Percentiles rank a stretch among this genome's conserved stretches.
Conservation (phyloP, 2,329 filamentous ascomycete genomes). For the Aspergillus sergii region DNA sequence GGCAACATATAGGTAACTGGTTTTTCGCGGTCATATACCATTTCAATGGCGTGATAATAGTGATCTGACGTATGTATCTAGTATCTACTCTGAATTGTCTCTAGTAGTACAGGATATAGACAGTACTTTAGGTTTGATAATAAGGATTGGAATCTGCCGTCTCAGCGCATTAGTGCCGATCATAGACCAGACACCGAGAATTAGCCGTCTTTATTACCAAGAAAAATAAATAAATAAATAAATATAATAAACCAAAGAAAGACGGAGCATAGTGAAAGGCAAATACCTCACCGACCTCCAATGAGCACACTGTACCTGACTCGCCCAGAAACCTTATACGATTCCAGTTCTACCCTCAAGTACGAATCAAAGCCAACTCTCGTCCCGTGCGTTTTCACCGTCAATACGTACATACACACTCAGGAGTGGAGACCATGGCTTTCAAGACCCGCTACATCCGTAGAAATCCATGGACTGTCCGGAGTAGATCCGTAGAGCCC, state of each 20-base stretch:
- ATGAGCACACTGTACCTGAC: too few relatives aligned
- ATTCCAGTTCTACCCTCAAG: too few relatives aligned
- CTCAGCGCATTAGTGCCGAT: slow-evolving; percentile 1
- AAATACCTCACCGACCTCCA: too few relatives aligned
- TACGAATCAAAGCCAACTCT: too few relatives aligned
- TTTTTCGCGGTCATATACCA: neutral
- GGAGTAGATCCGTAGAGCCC: neutral
- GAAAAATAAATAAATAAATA: neutral
- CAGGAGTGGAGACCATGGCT: neutral
- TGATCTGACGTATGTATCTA: too few relatives aligned
- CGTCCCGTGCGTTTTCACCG: neutral
- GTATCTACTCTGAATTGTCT: too few relatives aligned
- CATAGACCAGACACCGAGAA: neutral
- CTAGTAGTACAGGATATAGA: too few relatives aligned
- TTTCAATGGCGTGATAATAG: neutral
- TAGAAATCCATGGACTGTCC: neutral
- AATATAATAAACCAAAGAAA: neutral
- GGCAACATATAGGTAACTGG: neutral
- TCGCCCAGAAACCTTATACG: too few relatives aligned
- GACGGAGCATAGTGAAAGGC: neutral
- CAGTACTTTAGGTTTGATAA: neutral
- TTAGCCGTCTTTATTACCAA: neutral
- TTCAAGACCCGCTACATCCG: neutral
- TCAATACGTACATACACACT: neutral
- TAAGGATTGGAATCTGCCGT: neutral